Base-by-base conservation (phyloP, 495 filamentous ascomycete genomes). In the Lasiosphaeriaceae sp. region DNA sequence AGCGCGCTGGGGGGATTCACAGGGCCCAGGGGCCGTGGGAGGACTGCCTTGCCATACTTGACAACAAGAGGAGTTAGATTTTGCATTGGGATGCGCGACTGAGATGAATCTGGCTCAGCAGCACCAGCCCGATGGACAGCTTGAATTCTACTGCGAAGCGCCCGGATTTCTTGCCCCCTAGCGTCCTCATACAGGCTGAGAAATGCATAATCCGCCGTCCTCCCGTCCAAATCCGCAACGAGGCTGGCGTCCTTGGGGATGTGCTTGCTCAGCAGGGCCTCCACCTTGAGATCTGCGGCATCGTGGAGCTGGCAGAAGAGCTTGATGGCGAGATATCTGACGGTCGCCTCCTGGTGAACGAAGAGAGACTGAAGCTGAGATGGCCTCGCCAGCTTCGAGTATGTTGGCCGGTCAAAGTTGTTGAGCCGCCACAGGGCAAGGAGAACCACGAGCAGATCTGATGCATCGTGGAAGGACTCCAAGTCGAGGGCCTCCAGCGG, bases 311-410 rank as follows among this genome's bases (percentile, higher is more conserved):
- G 74, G 67, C 86, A 89, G 65, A 96, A 84, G 53, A 89, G 80
- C 69, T 89, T 81, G 47, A 96, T 79, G 14, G 90, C 86, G 49
- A 99, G 77, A 69, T 91, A 97, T 69, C 88, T 80, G 17, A 95
- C 81, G 7, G 79, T 71, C 31, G 63, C 72, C 29, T 82, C 74
- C 43, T 71, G 63, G 73, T 92, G 86, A 54, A 74, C 71, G 58
- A 94, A 84, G 11, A 93, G 78, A 44, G 68, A 68, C 70, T 90
- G 85, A 4, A 95, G 74, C 59, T 80, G 83, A 35, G 82, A 78
- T 1, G 88, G 86, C 11, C 77, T 81, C 19, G 91, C 77, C 54
- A 80, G 74, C 60, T 69, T 71, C 22, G 81, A 78, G 62, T 88
- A 95, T 1, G 77, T 79, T 23, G 80, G 73, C 56, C 83, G 78